These are phyloP conservation scores for Usnea hakonensis DNA, from an alignment of 495 filamentous ascomycete species.

Conservation along the genomic window DNA sequence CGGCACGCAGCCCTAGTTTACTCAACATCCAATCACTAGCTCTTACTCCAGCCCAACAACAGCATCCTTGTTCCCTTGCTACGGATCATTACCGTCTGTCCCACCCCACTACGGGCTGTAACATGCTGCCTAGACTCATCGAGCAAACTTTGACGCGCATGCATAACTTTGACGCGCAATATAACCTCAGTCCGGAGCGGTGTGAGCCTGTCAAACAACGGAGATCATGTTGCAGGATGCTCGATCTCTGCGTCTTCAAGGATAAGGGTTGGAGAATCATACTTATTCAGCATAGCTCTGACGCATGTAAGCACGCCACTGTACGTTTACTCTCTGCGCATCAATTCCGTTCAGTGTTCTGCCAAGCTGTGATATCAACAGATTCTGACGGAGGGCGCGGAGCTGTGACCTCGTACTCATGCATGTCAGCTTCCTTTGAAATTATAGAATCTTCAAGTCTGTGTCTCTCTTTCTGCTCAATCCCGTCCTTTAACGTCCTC, in stretches of 20 bases:
- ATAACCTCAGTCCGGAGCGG: not conserved
- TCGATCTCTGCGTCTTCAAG: not conserved
- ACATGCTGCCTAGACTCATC: too few species aligned
- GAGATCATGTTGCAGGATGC: not conserved
- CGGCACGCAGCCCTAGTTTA: too few species aligned
- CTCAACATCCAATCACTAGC: too few species aligned
- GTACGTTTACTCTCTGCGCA: not conserved
- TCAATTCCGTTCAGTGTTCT: not conserved
- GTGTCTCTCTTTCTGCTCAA: not conserved
- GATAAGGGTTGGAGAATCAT: not conserved
- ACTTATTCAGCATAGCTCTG: not conserved
- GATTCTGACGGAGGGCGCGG: not conserved
- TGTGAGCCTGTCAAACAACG: not conserved
- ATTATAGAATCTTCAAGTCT: not conserved
- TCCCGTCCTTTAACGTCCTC: not conserved
- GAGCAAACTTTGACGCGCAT: too few species aligned
- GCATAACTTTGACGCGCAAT: not conserved
- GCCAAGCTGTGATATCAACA: not conserved
- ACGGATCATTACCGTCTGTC: too few species aligned
- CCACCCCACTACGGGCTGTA: too few species aligned
- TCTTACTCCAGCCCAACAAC: too few species aligned
- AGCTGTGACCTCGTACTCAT: not conserved
- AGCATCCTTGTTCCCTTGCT: too few species aligned
- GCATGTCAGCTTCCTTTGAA: not conserved
- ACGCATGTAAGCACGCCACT: constrained; percentile 5